Percentiles rank a stretch among this genome's conserved stretches.
These are phyloP conservation scores for Penicillium malachiteum DNA, from an alignment of 495 filamentous ascomycete species.

Conservation along the genomic window DNA sequence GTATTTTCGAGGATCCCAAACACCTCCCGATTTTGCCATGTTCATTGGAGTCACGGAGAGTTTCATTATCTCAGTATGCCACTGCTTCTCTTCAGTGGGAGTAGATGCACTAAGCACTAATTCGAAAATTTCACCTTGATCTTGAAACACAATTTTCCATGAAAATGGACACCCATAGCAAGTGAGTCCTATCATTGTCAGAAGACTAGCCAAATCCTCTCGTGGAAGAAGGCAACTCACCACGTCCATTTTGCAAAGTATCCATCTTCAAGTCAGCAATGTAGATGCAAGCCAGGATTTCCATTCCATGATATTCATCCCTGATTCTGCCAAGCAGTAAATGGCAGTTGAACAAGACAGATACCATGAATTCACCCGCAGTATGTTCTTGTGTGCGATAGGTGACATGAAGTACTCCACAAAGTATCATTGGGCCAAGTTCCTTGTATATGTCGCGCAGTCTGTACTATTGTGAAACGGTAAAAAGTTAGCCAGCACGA, in stretches of 20 bases:
- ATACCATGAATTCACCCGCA: conserved; percentile 80
- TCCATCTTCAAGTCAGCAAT: conserved; percentile 71
- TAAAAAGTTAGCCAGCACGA: conserved; percentile 11
- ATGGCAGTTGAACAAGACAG: conserved; percentile 79
- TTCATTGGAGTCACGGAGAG: conserved; percentile 26
- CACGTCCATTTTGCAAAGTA: conserved; percentile 76
- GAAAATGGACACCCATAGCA: conserved; percentile 83
- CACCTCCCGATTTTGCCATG: conserved; percentile 19
- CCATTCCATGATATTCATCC: conserved; percentile 61
- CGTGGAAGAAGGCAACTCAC: conserved; percentile 42
- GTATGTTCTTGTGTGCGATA: conserved; percentile 69
- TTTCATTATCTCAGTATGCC: conserved; percentile 53
- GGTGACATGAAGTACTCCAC: conserved; percentile 82
- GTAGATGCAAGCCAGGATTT: conserved; percentile 71
- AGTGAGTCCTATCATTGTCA: conserved; percentile 62
- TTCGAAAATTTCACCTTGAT: conserved; percentile 74
- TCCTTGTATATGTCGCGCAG: conserved; percentile 60
- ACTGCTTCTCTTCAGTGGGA: conserved; percentile 73
- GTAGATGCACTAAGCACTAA: conserved; percentile 87
- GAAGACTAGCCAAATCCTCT: not conserved
- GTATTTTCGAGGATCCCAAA: conserved; percentile 33
- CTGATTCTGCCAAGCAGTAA: conserved; percentile 71
- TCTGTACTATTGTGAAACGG: conserved; percentile 23
- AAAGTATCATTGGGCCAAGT: conserved; percentile 79
- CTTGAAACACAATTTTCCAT: conserved; percentile 91